These are phyloP conservation scores for Geum urbanum DNA, from an alignment of 306 rosid genomes.

Conservation along the genomic window DNA sequence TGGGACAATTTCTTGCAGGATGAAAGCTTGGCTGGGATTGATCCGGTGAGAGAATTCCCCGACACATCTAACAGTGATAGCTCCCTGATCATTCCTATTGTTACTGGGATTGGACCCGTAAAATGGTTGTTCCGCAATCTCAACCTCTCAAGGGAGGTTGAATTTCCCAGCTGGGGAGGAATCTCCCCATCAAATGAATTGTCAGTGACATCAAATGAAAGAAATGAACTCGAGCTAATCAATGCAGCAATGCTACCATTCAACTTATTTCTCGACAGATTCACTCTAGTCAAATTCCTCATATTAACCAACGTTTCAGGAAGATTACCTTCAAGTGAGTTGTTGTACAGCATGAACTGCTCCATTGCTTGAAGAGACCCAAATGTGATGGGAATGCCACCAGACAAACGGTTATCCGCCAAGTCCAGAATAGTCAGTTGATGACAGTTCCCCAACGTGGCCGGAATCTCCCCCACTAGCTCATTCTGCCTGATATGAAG, in stretches of 20 bases:
- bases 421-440: slow-evolving; percentile 63
- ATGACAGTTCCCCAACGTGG: slow-evolving; percentile 69
- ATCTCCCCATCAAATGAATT: slow-evolving; percentile 66
- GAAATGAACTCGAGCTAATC: slow-evolving; percentile 56
- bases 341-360: slow-evolving; percentile 88
- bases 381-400: slow-evolving; percentile 63
- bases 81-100: slow-evolving; percentile 53
- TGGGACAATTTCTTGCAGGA: slow-evolving; percentile 64
- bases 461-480: slow-evolving; percentile 75
- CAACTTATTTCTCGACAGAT: slow-evolving; percentile 66
- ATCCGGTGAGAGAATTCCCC: slow-evolving; percentile 63
- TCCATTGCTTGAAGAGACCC: slow-evolving; percentile 54
- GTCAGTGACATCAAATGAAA: slow-evolving; percentile 74
- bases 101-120: slow-evolving; percentile 67
- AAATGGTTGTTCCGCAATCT: slow-evolving; percentile 70
- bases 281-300: slow-evolving; percentile 73
- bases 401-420: slow-evolving; percentile 77
- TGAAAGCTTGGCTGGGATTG: slow-evolving; percentile 73
- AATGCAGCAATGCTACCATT: slow-evolving; percentile 72
- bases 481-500: slow-evolving; percentile 88
- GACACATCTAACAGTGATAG: slow-evolving; percentile 72
- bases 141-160: slow-evolving; percentile 64
- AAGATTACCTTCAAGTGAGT: slow-evolving; percentile 87
- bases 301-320: slow-evolving; percentile 55
- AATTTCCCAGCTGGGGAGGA: slow-evolving; percentile 65